A percentile compares a stretch with the other conserved stretches of the same genome.
These are phyloP conservation scores for Mucor indicus DNA, from an alignment of 371 early-diverging fungal species.

Conservation along the genomic window DNA sequence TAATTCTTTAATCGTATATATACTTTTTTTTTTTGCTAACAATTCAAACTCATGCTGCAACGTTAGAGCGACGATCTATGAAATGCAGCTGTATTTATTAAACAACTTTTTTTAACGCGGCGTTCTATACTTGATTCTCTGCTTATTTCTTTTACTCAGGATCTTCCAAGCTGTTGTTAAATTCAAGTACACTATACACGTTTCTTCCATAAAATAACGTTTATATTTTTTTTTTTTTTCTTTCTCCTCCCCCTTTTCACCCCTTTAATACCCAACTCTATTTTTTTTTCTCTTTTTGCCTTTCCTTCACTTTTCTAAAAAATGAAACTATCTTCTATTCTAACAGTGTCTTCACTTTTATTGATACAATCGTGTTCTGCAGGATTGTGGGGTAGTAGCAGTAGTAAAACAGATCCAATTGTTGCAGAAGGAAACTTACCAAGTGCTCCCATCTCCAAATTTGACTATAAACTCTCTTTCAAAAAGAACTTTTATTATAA, in stretches of 20 bases:
- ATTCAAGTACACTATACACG: too few relatives aligned
- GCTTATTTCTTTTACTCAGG: too few relatives aligned
- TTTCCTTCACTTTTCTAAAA: constrained; percentile 1
- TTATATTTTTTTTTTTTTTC: neutral
- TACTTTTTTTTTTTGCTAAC: too few relatives aligned
- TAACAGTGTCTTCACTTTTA: constrained; percentile 1
- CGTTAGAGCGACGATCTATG: too few relatives aligned
- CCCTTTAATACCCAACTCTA: neutral
- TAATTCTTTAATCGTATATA: too few relatives aligned
- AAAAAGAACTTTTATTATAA: constrained; percentile 64
- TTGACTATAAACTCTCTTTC: constrained; percentile 67
- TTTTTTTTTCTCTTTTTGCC: neutral
- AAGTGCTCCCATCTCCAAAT: constrained; percentile 26
- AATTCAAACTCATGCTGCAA: too few relatives aligned
- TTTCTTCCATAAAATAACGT: too few relatives aligned
- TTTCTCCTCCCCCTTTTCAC: neutral
- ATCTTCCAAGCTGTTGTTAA: too few relatives aligned
- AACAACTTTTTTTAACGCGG: too few relatives aligned
- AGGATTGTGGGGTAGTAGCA: constrained; percentile 19
- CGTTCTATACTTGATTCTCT: too few relatives aligned
- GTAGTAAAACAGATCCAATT: constrained; percentile 11
- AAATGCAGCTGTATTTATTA: too few relatives aligned
- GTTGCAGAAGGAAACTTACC: constrained; percentile 13
- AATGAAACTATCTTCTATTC: constrained; percentile 8
- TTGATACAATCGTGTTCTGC: constrained; percentile 21